Percentiles rank a stretch among this genome's conserved stretches.
Evolutionary conservation across 2,329 filamentous ascomycete genomes (phyloP).

Genomic region (Parafenestella ontariensis): DNA sequence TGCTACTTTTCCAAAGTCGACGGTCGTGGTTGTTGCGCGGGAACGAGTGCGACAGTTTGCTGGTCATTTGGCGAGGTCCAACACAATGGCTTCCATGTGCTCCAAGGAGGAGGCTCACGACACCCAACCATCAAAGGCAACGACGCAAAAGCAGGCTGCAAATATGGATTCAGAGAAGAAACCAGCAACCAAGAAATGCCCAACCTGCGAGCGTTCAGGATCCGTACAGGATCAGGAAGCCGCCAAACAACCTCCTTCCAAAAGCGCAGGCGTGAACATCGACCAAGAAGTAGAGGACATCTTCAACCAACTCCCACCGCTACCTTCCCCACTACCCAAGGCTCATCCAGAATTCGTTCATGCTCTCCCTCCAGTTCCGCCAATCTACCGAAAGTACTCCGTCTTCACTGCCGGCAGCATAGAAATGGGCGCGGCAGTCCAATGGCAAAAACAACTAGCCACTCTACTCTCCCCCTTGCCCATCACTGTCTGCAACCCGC

Average conservation of each 20-base stretch:
- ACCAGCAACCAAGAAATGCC: slow-evolving; percentile 1
- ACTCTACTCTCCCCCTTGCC: slow-evolving; percentile 51
- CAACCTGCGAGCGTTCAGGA: slow-evolving; percentile 11
- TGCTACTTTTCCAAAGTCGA: slow-evolving; percentile 14
- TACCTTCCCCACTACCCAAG: slow-evolving; percentile 12
- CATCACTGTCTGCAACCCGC: slow-evolving; percentile 65
- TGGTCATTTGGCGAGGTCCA: slow-evolving; percentile 11
- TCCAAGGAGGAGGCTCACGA: slow-evolving; percentile 4
- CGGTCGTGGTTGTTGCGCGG: slow-evolving; percentile 1
- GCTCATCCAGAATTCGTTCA: slow-evolving; percentile 21
- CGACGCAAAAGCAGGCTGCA: not conserved
- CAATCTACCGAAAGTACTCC: slow-evolving; percentile 38
- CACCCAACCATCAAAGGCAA: not conserved
- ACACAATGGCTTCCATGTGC: slow-evolving; percentile 5
- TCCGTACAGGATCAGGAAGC: not conserved
- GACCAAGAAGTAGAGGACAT: slow-evolving; percentile 30
- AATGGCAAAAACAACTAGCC: slow-evolving; percentile 62
- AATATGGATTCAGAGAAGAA: slow-evolving; percentile 4
- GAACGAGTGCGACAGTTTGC: slow-evolving; percentile 9
- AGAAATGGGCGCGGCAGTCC: slow-evolving; percentile 50
- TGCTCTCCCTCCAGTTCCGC: slow-evolving; percentile 23
- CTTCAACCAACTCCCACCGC: slow-evolving; percentile 26
- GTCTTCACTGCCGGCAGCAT: slow-evolving; percentile 69
- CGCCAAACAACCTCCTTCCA: slow-evolving; percentile 1
- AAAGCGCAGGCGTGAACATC: slow-evolving; percentile 16